Evolutionary conservation across 768 basidiomycete species (phyloP).

Genomic region (Cubamyces lactineus): DNA sequence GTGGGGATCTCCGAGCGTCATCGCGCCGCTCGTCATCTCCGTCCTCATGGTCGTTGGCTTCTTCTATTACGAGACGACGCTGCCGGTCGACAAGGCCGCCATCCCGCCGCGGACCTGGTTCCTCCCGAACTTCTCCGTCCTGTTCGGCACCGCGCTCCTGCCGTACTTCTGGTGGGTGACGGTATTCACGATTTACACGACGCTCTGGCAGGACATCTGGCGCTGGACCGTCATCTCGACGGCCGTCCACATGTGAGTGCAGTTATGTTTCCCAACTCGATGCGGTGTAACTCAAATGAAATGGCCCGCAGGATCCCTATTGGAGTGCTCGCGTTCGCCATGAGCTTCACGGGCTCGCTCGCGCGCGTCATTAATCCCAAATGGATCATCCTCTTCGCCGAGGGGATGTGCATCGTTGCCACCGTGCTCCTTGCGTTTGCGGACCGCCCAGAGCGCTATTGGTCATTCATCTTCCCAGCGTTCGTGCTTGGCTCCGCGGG

Average conservation of each 20-base stretch:
- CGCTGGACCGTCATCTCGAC: conserved; percentile 41
- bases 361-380: conserved; percentile 43
- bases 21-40: conserved; percentile 48
- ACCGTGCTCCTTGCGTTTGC: conserved; percentile 48
- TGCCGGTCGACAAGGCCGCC: conserved; percentile 40
- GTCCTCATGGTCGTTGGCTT: conserved; percentile 43
- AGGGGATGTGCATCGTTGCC: conserved; percentile 40
- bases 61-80: conserved; percentile 45
- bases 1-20: conserved; percentile 44
- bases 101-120: conserved; percentile 43
- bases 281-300: neutral
- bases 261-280: neutral
- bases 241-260: conserved; percentile 42
- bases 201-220: conserved; percentile 41
- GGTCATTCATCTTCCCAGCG: conserved; percentile 52
- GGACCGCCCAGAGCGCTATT: conserved; percentile 47
- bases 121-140: conserved; percentile 43
- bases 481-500: conserved; percentile 53
- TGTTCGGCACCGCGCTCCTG: conserved; percentile 40
- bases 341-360: conserved; percentile 44
- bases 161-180: conserved; percentile 47
- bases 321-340: conserved; percentile 42
- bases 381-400: conserved; percentile 49
- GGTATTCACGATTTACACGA: conserved; percentile 38
- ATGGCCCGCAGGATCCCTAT: conserved; percentile 39